A percentile compares a stretch with the other conserved stretches of the same genome.
These are phyloP conservation scores for Mycena sp. DNA, from an alignment of 1,284 basidiomycete species.

Conservation along the genomic window DNA sequence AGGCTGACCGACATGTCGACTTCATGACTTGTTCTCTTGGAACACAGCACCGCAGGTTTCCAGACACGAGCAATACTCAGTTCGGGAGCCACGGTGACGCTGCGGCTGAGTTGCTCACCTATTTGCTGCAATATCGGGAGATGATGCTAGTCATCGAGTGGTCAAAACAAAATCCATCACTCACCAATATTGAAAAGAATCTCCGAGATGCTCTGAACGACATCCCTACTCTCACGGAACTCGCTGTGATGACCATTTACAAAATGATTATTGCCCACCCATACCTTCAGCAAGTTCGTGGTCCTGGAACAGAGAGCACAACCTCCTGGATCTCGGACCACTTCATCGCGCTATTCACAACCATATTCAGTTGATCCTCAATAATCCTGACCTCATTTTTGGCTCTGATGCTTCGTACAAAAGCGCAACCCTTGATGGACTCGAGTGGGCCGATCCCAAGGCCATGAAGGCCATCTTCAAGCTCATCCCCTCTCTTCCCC, in stretches of 20 bases:
- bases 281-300: constrained; percentile 39
- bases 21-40: too few species aligned
- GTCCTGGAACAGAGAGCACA: constrained; percentile 29
- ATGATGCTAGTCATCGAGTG: constrained; percentile 1
- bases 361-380: constrained; percentile 38
- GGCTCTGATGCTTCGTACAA: not conserved
- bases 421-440: not conserved
- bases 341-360: constrained; percentile 34
- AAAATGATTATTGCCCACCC: constrained; percentile 38
- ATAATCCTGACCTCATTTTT: constrained; percentile 39
- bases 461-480: not conserved
- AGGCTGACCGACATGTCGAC: too few species aligned
- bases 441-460: not conserved
- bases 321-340: constrained; percentile 42
- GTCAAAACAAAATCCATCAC: not conserved
- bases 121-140: not conserved
- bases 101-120: constrained; percentile 2
- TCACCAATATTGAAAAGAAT: constrained; percentile 46
- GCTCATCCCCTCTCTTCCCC: not conserved
- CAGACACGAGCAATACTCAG: constrained; percentile 5
- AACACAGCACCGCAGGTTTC: too few species aligned
- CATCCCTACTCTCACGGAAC: not conserved
- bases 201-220: constrained; percentile 32
- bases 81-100: constrained; percentile 16
- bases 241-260: constrained; percentile 32